Base-by-base conservation (phyloP, 2,329 filamentous ascomycete genomes). In the Lasiodiplodia theobromae region DNA sequence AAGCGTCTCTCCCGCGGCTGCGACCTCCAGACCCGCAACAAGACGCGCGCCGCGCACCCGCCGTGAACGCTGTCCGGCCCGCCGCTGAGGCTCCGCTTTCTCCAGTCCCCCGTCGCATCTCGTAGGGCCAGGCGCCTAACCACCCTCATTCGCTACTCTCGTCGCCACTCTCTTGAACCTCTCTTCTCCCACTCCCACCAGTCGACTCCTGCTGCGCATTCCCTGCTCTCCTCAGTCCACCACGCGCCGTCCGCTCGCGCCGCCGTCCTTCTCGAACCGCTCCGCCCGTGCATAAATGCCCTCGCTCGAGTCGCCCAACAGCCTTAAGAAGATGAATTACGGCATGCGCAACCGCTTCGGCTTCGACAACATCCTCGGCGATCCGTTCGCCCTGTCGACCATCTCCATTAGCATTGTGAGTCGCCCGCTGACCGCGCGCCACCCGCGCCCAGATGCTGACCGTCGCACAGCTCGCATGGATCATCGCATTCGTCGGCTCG, bases 351-450 rank as follows among this genome's bases (percentile, higher is more conserved):
- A 76, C 69, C 83, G 81, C 74, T 90, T 97, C 81, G 91, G 88
- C 80, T 81, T 94, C 80, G 92, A 92, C 78, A 96, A 97, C 82
- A 94, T 99, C 75, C 86, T 97, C 70, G 96, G 96, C 75, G 95
- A 99, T 82, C 96, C 96, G 6, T 98, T 99, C 81, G 94, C 95
- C 70, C 87, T 99, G 70, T 94, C 94, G 67, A 98, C 96, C 44
- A 89, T 97, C 72, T 97, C 95, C 69, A 97, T 98, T 80, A 89
- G 92, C 71, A 86, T 92, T 77, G 95, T 97, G 88, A 81, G 93
- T 87, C 38, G 52, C 18, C 31, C 34, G 62, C 21, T 38, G 44
- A 47, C 40, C 44, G 52, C 47, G 16, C 70, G 11, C 62, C 38
- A 69, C 66, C 75, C 68, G 53, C 54, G 23, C 47, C n/a, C 47